Base-by-base conservation (phyloP, 106 monocot genomes). In the Phalaenopsis equestris region DNA sequence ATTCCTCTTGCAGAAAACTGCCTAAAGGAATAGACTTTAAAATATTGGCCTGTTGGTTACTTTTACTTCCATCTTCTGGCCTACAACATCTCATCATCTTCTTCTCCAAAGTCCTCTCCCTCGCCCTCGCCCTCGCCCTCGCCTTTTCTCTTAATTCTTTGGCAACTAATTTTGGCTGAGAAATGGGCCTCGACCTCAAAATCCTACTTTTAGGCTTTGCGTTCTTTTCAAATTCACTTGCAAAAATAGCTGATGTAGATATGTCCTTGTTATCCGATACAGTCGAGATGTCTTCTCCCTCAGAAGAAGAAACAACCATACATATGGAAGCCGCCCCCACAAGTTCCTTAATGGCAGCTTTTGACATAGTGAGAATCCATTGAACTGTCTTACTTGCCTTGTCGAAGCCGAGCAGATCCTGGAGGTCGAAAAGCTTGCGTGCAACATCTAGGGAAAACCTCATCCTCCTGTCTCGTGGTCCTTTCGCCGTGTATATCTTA, bases 391-490 rank as follows among this genome's bases (percentile, higher is more conserved):
- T 84, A 83, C 96, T 96, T 7, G 93, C 89, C 90, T 91, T 91
- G 88, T 93, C 93, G 78, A 88, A 90, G 42, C 96, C 96, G 10
- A 96, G 91, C 79, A 81, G 78, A 81, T 96, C 96, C 68, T 96
- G 96, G 37, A 96, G 88, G 19, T 86, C 84, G 74, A 93, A 96
- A 81, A 96, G 91, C 74, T 87, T 80, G 8, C 86, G 79, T 2
- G 96, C 93, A 3, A 93, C 91, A 57, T 88, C 87, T 4, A 90
- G 85, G 45, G 91, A 93, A 10, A 96, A 87, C 79, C 96, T 74
- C 93, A 96, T 93, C 68, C 96, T 80, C 3, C 96, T 80, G 73
- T 93, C 96, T 30, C 96, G 80, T 41, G 82, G 86, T 5, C 96
- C 96, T 24, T 83, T 81, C 0, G 93, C 90, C 2, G 96, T 96